Evolutionary conservation across 192 early-diverging fungal species (phyloP).

Genomic region (Coemansia asiatica): DNA sequence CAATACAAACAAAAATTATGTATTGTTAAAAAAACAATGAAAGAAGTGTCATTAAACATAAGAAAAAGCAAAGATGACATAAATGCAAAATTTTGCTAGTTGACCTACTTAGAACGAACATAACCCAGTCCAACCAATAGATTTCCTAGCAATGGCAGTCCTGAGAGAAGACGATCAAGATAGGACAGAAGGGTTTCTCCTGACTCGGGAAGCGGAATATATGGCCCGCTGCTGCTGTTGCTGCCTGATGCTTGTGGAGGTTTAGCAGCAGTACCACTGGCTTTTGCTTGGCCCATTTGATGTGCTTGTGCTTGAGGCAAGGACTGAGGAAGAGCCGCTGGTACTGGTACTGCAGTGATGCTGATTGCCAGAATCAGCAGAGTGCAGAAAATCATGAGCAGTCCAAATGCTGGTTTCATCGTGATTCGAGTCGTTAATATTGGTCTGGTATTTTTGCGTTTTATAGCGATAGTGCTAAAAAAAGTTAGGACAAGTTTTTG

Average conservation of each 20-base stretch:
- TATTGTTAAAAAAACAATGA: background rate
- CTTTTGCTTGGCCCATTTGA: background rate
- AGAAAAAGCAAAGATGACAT: background rate
- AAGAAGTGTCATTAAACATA: background rate
- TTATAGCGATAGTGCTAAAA: background rate
- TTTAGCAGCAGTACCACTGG: background rate
- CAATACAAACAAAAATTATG: background rate
- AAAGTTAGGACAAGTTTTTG: background rate
- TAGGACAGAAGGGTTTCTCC: constrained; percentile 36
- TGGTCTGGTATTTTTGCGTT: background rate
- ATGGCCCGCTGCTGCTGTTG: constrained; percentile 12
- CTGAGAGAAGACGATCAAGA: constrained; percentile 40
- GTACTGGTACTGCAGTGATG: background rate
- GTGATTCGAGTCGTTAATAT: background rate
- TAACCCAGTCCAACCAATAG: constrained; percentile 41
- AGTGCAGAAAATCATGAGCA: background rate
- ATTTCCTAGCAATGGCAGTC: constrained; percentile 32
- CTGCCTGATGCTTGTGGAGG: background rate
- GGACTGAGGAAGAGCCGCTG: background rate
- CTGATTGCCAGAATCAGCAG: constrained; percentile 3
- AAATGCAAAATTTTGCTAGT: background rate
- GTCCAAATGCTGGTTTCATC: background rate
- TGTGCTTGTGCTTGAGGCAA: constrained; percentile 2
- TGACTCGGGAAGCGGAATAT: constrained; percentile 36
- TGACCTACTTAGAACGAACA: constrained; percentile 29